phyloP scores from a whole-genome alignment of 2,329 filamentous ascomycete species.

The Colletotrichum abscissum region DNA sequence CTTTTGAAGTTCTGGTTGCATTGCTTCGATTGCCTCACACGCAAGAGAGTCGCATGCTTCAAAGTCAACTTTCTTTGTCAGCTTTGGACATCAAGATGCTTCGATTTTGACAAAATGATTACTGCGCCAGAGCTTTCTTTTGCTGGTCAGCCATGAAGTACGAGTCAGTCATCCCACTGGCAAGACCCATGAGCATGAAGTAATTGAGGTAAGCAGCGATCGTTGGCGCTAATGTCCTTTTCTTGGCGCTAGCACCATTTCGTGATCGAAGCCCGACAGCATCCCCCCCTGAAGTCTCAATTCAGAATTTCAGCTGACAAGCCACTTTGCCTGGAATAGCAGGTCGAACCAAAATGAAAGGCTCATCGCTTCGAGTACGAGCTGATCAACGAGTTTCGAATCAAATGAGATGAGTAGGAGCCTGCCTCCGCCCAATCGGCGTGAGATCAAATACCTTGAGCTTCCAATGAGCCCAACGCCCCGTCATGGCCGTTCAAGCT shows the following conservation, averaged over 20 bases:
- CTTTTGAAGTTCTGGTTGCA: too few species aligned
- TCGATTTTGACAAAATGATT: too few species aligned
- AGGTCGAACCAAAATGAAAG: not conserved
- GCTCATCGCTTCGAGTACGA: not conserved
- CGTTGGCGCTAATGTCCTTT: not conserved
- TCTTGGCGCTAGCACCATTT: not conserved
- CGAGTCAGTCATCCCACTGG: not conserved
- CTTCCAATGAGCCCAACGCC: too few species aligned
- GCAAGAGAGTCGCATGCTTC: too few species aligned
- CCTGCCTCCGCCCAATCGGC: too few species aligned
- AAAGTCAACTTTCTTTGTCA: too few species aligned
- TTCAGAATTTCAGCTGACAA: not conserved
- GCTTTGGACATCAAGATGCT: too few species aligned
- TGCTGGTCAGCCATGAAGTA: not conserved
- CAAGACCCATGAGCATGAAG: not conserved
- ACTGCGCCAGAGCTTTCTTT: not conserved
- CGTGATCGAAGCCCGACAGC: not conserved
- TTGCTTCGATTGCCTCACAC: too few species aligned
- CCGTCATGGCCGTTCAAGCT: too few species aligned
- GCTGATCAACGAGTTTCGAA: not conserved
- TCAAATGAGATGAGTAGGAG: not conserved
- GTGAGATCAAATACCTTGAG: not conserved
- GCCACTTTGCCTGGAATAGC: not conserved
- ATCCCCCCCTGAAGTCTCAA: too few species aligned
- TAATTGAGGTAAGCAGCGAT: not conserved